Base-by-base conservation (phyloP, 169 alveolate genomes). In the Eimeria acervulina region DNA sequence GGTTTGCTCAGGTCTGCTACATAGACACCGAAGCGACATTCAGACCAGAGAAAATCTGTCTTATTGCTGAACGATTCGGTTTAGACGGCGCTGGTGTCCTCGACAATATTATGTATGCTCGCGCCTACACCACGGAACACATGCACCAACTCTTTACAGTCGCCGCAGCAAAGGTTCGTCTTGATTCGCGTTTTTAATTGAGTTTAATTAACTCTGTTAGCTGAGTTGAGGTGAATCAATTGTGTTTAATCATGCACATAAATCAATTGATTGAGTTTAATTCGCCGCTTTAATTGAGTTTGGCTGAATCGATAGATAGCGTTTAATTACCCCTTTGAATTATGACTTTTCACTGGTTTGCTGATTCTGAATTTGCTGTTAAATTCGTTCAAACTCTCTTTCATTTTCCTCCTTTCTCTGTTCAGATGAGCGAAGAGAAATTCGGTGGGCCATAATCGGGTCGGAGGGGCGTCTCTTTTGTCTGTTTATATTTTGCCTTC, bases 11-110 rank as follows among this genome's bases (percentile, higher is more conserved):
- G 97, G 98, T 97, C 21, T 98, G 99, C 96, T 99, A 99, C 98
- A 99, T 99, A 26, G 99, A 99, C 98, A 99, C 99, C n/a, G 99
- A 99, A 97, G 99, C 99, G 68, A 99, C 99, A 36, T 99, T 99
- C 97, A 98, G 99, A 44, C 99, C 99, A 2, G 99, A 99, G 95
- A 98, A 99, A 95, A 98, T 99, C 61, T 98, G 97, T 42, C 98
- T 99, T 38, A 99, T 99, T 33, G 99, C 99, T 42, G 99, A 99
- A 94, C 98, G 99, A 94, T 99, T 98, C 96, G 98, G 98, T 23
- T 99, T 99, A 78, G 99, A 96, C 31, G 97, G 97, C 23, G 97
- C 99, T 94, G 95, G 95, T 1, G 99, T 99, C 78, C 98, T 99
- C 84, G 99, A 99, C 68, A 99, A 99, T 97, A 99, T 99, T 89